These are phyloP conservation scores for Chimonanthus praecox DNA, from an alignment of 164 flowering plant genomes.

Conservation along the genomic window DNA sequence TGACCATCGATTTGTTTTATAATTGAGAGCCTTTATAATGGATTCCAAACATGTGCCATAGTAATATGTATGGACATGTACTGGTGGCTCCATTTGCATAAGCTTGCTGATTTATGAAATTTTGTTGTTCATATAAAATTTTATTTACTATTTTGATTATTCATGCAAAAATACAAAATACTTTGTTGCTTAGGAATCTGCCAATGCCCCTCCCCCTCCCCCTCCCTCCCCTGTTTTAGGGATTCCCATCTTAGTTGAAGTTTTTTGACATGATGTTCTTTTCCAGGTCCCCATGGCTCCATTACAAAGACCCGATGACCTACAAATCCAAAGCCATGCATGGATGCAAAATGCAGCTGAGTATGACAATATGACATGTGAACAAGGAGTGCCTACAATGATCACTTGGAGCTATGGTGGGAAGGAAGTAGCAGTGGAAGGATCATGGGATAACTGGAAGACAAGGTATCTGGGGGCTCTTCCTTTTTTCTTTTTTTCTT, in stretches of 20 bases:
- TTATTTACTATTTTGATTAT: background rate
- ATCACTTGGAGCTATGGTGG: conserved; percentile 86
- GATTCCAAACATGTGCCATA: background rate
- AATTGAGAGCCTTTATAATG: background rate
- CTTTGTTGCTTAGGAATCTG: background rate
- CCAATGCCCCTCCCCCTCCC: background rate
- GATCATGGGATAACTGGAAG: conserved; percentile 93
- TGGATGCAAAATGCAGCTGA: conserved; percentile 45
- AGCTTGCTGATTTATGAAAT: background rate
- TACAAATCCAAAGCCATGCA: conserved; percentile 37
- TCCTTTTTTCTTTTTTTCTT: background rate
- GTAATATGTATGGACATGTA: background rate
- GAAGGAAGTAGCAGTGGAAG: conserved; percentile 69
- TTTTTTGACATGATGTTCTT: background rate
- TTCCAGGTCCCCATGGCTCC: conserved; percentile 69
- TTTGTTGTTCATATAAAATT: no score
- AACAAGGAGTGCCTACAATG: conserved; percentile 84
- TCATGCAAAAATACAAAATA: background rate
- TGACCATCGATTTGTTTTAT: background rate
- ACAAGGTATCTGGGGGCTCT: conserved; percentile 40
- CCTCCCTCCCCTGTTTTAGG: background rate
- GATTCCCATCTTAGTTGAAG: background rate
- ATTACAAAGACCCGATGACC: conserved; percentile 68
- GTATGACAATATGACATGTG: conserved; percentile 47
- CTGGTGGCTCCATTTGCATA: background rate